phyloP scores from a whole-genome alignment of 441 rosid species.

The Adansonia madagascariensis region DNA sequence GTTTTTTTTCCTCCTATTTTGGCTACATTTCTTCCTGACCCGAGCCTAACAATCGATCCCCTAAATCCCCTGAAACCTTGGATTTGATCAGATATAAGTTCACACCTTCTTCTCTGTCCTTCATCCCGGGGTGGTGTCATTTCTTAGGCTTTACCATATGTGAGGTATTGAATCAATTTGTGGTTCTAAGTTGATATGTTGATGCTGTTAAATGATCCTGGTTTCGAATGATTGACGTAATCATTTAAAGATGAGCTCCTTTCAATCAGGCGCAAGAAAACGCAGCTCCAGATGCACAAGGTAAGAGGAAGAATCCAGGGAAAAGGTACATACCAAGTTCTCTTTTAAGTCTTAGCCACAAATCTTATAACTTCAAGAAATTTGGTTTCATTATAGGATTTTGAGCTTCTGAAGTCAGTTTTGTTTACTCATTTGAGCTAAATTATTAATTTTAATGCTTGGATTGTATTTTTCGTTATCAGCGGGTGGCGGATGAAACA shows the following conservation, averaged over 20 bases:
- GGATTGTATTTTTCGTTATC: background rate
- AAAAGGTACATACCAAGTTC: slow-evolving; percentile 53
- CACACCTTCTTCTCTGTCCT: background rate
- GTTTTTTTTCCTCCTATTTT: background rate
- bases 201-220: background rate
- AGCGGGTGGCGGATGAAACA: slow-evolving; percentile 95
- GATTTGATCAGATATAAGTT: slow-evolving; percentile 8
- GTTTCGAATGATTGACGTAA: slow-evolving; percentile 5
- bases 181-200: background rate
- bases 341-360: background rate
- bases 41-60: background rate
- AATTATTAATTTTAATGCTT: slow-evolving; percentile 9
- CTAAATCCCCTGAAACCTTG: background rate
- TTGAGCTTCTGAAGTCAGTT: background rate
- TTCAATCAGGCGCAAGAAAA: slow-evolving; percentile 92
- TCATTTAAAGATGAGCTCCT: slow-evolving; percentile 68
- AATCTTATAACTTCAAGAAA: background rate
- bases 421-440: background rate
- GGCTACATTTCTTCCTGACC: background rate
- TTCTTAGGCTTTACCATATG: background rate
- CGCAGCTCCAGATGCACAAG: slow-evolving; percentile 95
- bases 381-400: background rate
- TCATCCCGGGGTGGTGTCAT: background rate
- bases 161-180: background rate
- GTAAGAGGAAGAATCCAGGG: slow-evolving; percentile 95